Base-by-base conservation (phyloP, 495 filamentous ascomycete species). In the Aspergillus funiculosus region DNA sequence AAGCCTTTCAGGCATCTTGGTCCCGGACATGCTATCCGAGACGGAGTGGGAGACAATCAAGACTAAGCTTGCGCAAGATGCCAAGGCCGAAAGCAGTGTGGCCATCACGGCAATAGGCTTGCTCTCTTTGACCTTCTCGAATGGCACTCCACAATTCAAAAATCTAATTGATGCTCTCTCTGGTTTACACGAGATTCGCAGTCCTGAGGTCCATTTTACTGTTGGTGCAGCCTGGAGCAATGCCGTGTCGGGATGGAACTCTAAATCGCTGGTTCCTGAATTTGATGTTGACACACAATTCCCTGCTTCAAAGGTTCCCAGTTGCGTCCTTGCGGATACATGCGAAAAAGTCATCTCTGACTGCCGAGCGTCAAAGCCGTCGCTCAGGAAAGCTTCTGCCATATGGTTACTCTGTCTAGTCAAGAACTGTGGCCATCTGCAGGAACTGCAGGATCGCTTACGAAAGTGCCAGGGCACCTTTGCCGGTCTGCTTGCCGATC, bases 401-500 rank as follows among this genome's bases (percentile, higher is more conserved):
- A 94, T 96, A 42, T 95, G 90, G 89, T 74, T 96, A 8, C 79
- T 97, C 40, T 91, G 86, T 56, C 60, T 96, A n/a, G 81, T 97
- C 39, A 89, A 95, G 53, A 86, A 89, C 56, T 95, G 90, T 61
- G 89, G 87, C 0, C 77, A 89, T 47, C 67, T 83, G 13, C 61
- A 67, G 15, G 78, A 86, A 48, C 72, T 95, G 29, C 85, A 92
- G 58, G 64, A 69, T 3, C 76, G 80, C 8, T 65, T 98, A 43
- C 74, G 83, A 46, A 75, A 86, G 50, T 92, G 85, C 60, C 92
- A 98, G 63, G 77, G 70, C 39, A 87, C 86, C 3, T 98, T 98
- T 63, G 85, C 89, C 67, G 72, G 81, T 11, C 79, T 95, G n/a
- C 76, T 98, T 24, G 78, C 81, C 9, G 89, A 94, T 57, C 75